phyloP scores from a whole-genome alignment of 1,284 basidiomycete species.

The Leccinum subfulvum region DNA sequence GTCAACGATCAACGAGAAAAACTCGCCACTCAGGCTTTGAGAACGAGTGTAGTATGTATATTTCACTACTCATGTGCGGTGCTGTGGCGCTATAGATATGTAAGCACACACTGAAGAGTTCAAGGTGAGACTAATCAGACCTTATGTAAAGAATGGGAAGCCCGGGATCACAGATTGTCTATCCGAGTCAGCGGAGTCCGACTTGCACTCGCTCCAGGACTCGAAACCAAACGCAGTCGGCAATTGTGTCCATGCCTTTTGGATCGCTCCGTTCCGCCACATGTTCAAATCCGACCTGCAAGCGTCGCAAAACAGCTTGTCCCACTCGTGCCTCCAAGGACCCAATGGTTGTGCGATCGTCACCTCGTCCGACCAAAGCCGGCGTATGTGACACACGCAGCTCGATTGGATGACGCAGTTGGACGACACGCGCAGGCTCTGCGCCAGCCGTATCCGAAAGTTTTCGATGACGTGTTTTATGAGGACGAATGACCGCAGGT shows the following conservation, averaged over 20 bases:
- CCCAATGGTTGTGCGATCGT: constrained; percentile 11
- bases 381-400: constrained; percentile 4
- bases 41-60: not conserved
- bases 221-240: constrained; percentile 14
- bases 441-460: not conserved
- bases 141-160: not conserved
- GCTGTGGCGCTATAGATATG: not conserved
- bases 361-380: constrained; percentile 9
- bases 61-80: not conserved
- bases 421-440: not conserved
- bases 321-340: constrained; percentile 19
- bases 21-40: not conserved
- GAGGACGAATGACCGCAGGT: constrained; percentile 11
- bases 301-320: constrained; percentile 14
- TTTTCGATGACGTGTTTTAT: constrained; percentile 9
- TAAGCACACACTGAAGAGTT: not conserved
- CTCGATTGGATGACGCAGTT: constrained; percentile 8
- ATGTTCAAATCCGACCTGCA: constrained; percentile 7
- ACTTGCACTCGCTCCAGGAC: constrained; percentile 8
- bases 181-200: not conserved
- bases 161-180: not conserved
- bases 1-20: not conserved
- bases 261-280: constrained; percentile 1
- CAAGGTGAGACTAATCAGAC: not conserved
- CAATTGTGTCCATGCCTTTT: constrained; percentile 16